Evolutionary conservation across 2,329 filamentous ascomycete genomes (phyloP).

Genomic region (Xylariaceae sp.): DNA sequence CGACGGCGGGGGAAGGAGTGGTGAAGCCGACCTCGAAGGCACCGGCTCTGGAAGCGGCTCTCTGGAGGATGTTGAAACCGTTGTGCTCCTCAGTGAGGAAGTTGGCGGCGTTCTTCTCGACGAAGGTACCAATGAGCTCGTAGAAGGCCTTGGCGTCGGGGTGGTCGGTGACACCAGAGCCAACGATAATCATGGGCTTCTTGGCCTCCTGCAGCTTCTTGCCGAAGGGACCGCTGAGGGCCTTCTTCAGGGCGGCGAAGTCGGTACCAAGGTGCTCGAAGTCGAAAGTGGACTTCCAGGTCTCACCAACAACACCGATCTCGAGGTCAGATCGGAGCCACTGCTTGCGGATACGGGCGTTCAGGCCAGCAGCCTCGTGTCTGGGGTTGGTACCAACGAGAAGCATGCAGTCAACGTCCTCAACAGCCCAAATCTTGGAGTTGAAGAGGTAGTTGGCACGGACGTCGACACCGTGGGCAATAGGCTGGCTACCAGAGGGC

Average conservation of each 20-base stretch:
- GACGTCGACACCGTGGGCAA: slow-evolving; percentile 89
- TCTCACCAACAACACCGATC: slow-evolving; percentile 83
- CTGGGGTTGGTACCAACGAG: slow-evolving; percentile 93
- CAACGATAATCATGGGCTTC: slow-evolving; percentile 94
- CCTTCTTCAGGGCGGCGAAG: slow-evolving; percentile 74
- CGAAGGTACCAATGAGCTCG: slow-evolving; percentile 82
- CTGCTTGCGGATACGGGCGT: slow-evolving; percentile 95
- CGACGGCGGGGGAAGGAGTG: slow-evolving; percentile 73
- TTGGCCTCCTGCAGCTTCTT: slow-evolving; percentile 86
- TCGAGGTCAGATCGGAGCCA: slow-evolving; percentile 94
- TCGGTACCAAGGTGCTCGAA: slow-evolving; percentile 85
- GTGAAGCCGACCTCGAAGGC: slow-evolving; percentile 96
- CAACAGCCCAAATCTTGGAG: slow-evolving; percentile 87
- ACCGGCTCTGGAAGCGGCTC: slow-evolving; percentile 83
- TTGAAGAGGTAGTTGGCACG: slow-evolving; percentile 97
- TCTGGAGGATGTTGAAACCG: slow-evolving; percentile 94
- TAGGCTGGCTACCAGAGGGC: slow-evolving; percentile 72
- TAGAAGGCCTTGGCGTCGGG: slow-evolving; percentile 87
- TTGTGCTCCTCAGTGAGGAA: slow-evolving; percentile 92
- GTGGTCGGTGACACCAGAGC: slow-evolving; percentile 88
- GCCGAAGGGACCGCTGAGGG: slow-evolving; percentile 80
- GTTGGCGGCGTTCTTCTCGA: slow-evolving; percentile 86
- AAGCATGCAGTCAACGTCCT: slow-evolving; percentile 87
- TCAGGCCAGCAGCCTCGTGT: slow-evolving; percentile 90
- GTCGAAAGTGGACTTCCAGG: slow-evolving; percentile 91